Conservation (phyloP, 352 stramenopile genomes). For the Blastocystis sp. region DNA sequence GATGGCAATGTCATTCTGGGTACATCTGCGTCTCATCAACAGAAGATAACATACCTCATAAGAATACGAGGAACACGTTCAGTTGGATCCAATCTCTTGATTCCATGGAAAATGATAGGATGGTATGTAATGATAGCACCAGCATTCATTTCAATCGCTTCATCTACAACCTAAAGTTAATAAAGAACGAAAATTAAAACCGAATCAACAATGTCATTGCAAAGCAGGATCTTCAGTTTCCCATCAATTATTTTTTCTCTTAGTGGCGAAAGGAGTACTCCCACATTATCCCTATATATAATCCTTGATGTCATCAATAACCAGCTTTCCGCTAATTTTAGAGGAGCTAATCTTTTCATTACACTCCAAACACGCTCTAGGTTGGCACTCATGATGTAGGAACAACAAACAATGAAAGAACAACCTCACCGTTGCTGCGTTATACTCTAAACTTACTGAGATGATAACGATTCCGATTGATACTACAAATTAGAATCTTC, state of each 20-base stretch:
- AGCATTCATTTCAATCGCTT: conserved; percentile 58
- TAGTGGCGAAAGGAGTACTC: conserved; percentile 57
- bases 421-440: background rate
- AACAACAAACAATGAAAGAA: background rate
- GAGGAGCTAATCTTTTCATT: conserved; percentile 51
- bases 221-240: conserved; percentile 58
- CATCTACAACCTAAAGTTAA: conserved; percentile 62
- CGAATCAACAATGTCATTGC: conserved; percentile 63
- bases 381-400: background rate
- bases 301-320: background rate
- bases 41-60: conserved; percentile 17
- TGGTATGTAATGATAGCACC: conserved; percentile 64
- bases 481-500: background rate
- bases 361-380: background rate
- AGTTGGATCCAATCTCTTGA: conserved; percentile 52
- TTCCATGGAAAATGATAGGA: conserved; percentile 63
- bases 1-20: conserved; percentile 62
- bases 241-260: background rate
- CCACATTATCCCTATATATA: conserved; percentile 62
- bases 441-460: conserved; percentile 38
- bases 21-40: conserved; percentile 29
- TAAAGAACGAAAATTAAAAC: background rate
- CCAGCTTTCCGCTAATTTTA: conserved; percentile 59
- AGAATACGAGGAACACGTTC: conserved; percentile 60
- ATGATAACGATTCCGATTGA: conserved; percentile 29